Percentiles rank a stretch among this genome's conserved stretches.
Conservation (phyloP, 768 basidiomycete genomes). For the Tulasnella sp. region DNA sequence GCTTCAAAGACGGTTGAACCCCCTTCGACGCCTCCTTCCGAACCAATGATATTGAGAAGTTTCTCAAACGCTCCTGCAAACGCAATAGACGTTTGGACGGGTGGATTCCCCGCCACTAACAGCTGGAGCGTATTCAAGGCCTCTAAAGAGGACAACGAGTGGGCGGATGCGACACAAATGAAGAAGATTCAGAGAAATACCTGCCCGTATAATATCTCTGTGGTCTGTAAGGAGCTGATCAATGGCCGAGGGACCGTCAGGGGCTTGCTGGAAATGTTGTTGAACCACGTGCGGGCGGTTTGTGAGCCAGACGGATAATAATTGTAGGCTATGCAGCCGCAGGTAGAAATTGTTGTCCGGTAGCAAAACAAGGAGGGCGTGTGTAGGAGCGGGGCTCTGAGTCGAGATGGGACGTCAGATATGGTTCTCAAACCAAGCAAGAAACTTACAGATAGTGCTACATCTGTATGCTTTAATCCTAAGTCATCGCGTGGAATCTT, state of each 20-base stretch:
- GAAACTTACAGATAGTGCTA: slow-evolving; percentile 53
- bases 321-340: slow-evolving; percentile 78
- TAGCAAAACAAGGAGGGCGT: slow-evolving; percentile 73
- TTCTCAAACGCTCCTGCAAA: slow-evolving; percentile 97
- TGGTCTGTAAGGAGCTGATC: slow-evolving; percentile 63
- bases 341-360: slow-evolving; percentile 76
- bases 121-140: slow-evolving; percentile 76
- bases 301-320: slow-evolving; percentile 71
- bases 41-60: slow-evolving; percentile 79
- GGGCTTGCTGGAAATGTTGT: slow-evolving; percentile 83
- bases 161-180: slow-evolving; percentile 7
- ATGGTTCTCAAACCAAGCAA: not conserved
- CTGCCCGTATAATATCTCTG: slow-evolving; percentile 83
- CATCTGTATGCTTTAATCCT: slow-evolving; percentile 81
- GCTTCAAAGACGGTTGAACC: slow-evolving; percentile 82
- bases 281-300: slow-evolving; percentile 81
- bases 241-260: slow-evolving; percentile 64
- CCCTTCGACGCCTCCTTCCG: slow-evolving; percentile 90
- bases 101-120: slow-evolving; percentile 78
- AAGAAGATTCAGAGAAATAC: slow-evolving; percentile 42
- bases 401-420: not conserved
- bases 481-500: slow-evolving; percentile 52
- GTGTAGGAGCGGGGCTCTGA: slow-evolving; percentile 58
- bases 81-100: slow-evolving; percentile 94
- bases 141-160: slow-evolving; percentile 49